Evolutionary conservation across 148 eudicot species (phyloP).

Genomic region (Cornus kousa): DNA sequence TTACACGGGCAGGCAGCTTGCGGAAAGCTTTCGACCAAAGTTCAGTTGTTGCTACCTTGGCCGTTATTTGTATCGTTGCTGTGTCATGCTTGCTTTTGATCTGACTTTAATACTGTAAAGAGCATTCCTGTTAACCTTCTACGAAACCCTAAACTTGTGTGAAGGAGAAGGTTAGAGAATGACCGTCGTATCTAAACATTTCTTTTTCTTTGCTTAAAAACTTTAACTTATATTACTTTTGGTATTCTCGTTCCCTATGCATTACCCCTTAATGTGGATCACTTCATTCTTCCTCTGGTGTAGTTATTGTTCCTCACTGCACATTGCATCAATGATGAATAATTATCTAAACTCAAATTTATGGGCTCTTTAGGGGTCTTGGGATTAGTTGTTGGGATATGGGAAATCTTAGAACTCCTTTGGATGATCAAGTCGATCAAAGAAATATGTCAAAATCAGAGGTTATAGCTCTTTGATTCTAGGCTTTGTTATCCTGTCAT

Average conservation of each 20-base stretch:
- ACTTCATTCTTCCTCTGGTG: no score
- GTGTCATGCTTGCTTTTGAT: conserved; percentile 63
- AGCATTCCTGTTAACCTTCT: conserved; percentile 2
- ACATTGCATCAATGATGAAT: no score
- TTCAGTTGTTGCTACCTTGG: conserved; percentile 70
- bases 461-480: neutral
- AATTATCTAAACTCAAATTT: neutral
- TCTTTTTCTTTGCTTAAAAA: neutral
- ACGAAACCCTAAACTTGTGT: neutral
- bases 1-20: conserved; percentile 66
- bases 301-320: no score
- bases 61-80: conserved; percentile 47
- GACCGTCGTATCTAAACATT: neutral
- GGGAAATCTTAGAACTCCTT: neutral
- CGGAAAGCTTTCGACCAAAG: conserved; percentile 68
- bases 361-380: neutral
- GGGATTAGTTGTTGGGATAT: neutral
- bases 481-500: neutral
- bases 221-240: no score
- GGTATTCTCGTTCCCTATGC: no score
- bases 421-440: neutral
- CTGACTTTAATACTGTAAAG: conserved; percentile 21
- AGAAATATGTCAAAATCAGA: neutral
- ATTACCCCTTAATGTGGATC: no score
- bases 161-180: conserved; percentile 3